Evolutionary conservation across 257 asterid species (phyloP), one percentile per base, ranked within the genome.

Genomic region (Oldenlandia corymbosa): DNA sequence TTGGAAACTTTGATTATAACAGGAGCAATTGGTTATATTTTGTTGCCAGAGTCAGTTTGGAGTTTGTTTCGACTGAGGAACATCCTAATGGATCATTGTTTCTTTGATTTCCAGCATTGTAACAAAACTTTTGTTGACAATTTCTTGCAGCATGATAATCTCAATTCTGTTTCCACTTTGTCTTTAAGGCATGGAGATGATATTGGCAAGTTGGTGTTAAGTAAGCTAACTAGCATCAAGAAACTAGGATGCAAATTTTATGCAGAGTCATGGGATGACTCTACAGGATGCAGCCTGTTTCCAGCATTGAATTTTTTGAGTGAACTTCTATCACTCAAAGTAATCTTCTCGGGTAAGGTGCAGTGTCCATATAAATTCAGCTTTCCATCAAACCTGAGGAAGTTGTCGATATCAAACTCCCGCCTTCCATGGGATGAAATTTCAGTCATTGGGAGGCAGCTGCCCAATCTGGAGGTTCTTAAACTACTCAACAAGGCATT

Each of bases 21-120:
- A 8, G 41, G 21, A 30, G 20, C 45, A 27, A 8, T 18, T 30
- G 56, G 24, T 27, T 0, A 21, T 13, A 45, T 31, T 20, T 7
- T 1, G 24, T 27, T 61, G 9, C 66, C 66, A 26, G 36, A 61
- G 24, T 6, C 54, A 12, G n/a, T 62, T 9, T 45, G 57, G 56
- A 34, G 28, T 27, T 3, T 45, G 6, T 17, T 5, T 16, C 45
- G 18, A 11, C n/a, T 45, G 56, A 45, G 56, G 56, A 10, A 45
- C 3, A 5, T 62, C 4, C 21, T 27, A 45, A 21, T 28, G 39
- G 18, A 43, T 2, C 28, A 49, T 43, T 1, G 12, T 28, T 46
- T 45, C 18, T 31, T 20, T 10, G 16, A 26, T 32, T 62, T 27
- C 66, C 23, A 17, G 88, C 10, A 60, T 27, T 39, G 45, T 12